Evolutionary conservation across 148 eudicot genomes (phyloP).

Genomic region (Diospyros kaki): DNA sequence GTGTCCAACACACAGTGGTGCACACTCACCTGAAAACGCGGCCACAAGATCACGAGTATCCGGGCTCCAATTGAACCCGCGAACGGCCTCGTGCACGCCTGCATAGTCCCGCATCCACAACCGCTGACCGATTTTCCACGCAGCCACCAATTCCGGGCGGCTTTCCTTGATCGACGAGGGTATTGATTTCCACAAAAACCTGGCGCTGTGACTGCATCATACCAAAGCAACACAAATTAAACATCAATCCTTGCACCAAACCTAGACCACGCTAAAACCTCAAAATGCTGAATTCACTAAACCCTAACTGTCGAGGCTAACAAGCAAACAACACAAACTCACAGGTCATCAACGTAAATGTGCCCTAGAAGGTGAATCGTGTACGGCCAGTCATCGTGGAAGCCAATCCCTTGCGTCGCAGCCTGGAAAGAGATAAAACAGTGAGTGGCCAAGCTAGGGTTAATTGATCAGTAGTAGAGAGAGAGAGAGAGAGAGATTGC

Average conservation of each 20-base stretch:
- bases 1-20: background rate
- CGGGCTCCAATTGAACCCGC: slow-evolving; percentile 64
- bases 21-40: slow-evolving; percentile 59
- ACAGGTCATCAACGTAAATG: slow-evolving; percentile 69
- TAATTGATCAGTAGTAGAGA: background rate
- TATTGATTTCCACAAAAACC: slow-evolving; percentile 81
- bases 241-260: background rate
- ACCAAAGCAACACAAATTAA: slow-evolving; percentile 1
- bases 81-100: slow-evolving; percentile 75
- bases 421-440: slow-evolving; percentile 31
- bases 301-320: background rate
- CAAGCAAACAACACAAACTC: slow-evolving; percentile 6
- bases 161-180: slow-evolving; percentile 61
- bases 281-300: background rate
- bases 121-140: slow-evolving; percentile 78
- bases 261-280: background rate
- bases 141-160: slow-evolving; percentile 66
- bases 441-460: slow-evolving; percentile 16
- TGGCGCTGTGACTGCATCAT: slow-evolving; percentile 70
- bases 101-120: slow-evolving; percentile 74
- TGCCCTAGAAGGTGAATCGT: slow-evolving; percentile 81
- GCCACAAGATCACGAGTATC: slow-evolving; percentile 55
- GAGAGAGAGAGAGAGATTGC: background rate
- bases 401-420: slow-evolving; percentile 57
- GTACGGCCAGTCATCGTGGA: slow-evolving; percentile 79